Evolutionary conservation across 2,329 filamentous ascomycete species (phyloP).

Genomic region (Fusarium chlamydosporum): DNA sequence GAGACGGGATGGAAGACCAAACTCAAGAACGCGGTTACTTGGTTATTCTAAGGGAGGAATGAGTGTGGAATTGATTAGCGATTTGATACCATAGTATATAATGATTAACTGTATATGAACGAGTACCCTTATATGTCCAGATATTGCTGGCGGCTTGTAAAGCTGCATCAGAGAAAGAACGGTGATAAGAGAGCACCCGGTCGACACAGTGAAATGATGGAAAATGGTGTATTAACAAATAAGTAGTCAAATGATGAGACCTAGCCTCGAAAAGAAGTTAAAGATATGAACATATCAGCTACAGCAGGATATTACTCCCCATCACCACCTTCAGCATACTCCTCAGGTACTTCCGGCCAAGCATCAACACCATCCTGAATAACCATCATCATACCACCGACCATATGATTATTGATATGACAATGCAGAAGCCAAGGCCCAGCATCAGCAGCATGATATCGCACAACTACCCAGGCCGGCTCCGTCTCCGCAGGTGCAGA

Average conservation of each 20-base stretch:
- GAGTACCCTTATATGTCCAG: neutral
- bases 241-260: constrained; percentile 13
- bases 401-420: constrained; percentile 67
- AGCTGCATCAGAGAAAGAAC: fast-evolving
- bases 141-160: neutral
- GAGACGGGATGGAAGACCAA: constrained; percentile 64
- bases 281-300: neutral
- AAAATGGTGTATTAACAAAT: constrained; percentile 9
- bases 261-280: constrained; percentile 20
- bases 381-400: constrained; percentile 68
- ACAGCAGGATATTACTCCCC: constrained; percentile 14
- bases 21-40: constrained; percentile 46
- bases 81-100: constrained; percentile 7
- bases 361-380: constrained; percentile 64
- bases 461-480: constrained; percentile 62
- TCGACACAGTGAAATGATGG: no score
- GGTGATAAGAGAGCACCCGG: neutral
- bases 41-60: constrained; percentile 54
- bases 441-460: constrained; percentile 67
- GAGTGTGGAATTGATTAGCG: neutral
- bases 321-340: constrained; percentile 52
- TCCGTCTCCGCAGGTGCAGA: constrained; percentile 44
- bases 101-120: neutral
- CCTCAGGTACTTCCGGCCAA: constrained; percentile 59
- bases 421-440: constrained; percentile 70